These are phyloP conservation scores for Pichia kudriavzevii DNA, from an alignment of 1,139 yeast genomes.

Conservation along the genomic window DNA sequence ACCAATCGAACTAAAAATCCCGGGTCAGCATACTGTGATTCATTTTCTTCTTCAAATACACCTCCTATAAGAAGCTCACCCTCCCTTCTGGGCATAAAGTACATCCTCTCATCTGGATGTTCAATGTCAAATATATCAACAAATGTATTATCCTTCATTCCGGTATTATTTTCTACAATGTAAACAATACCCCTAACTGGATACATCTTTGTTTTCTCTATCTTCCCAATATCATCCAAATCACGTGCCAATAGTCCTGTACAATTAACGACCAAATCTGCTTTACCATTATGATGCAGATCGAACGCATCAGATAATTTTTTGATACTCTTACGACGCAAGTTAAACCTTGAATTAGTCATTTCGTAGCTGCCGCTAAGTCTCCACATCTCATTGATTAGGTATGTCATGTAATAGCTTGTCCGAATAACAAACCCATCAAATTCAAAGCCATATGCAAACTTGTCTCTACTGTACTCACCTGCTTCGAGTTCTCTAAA, in stretches of 20 bases:
- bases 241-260: conserved; percentile 38
- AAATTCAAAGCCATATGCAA: conserved; percentile 35
- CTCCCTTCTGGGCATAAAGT: conserved; percentile 46
- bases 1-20: conserved; percentile 35
- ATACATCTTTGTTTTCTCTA: conserved; percentile 23
- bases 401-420: conserved; percentile 41
- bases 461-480: conserved; percentile 28
- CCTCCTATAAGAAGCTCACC: conserved; percentile 52
- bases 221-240: conserved; percentile 31
- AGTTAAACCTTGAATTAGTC: conserved; percentile 31
- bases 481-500: conserved; percentile 26
- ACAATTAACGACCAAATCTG: conserved; percentile 39
- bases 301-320: conserved; percentile 21
- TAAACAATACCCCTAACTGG: conserved; percentile 41
- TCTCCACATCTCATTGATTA: conserved; percentile 33
- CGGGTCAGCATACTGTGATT: conserved; percentile 29
- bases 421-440: conserved; percentile 45
- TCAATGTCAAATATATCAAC: conserved; percentile 24
- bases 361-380: conserved; percentile 13
- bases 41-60: conserved; percentile 30
- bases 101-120: conserved; percentile 33
- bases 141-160: conserved; percentile 21
- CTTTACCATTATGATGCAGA: conserved; percentile 15
- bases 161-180: conserved; percentile 34
- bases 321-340: conserved; percentile 20